These are phyloP conservation scores for Exutisphaerella laricina DNA, from an alignment of 2,329 filamentous ascomycete species.

Conservation along the genomic window DNA sequence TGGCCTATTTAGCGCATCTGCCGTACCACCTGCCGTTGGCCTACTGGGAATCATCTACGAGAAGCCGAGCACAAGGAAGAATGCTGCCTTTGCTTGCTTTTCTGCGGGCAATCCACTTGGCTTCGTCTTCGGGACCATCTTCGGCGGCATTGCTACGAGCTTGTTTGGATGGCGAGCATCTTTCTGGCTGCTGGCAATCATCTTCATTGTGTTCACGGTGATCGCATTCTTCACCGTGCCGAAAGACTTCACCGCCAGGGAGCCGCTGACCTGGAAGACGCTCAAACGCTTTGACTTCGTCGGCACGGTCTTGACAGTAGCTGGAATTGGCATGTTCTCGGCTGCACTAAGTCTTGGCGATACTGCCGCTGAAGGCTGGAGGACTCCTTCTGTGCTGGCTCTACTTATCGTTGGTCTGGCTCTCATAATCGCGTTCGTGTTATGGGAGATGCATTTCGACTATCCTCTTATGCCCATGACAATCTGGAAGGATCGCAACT, in stretches of 20 bases:
- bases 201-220: conserved; percentile 56
- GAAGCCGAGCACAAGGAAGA: conserved; percentile 58
- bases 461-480: conserved; percentile 49
- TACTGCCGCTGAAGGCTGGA: conserved; percentile 59
- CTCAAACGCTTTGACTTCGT: conserved; percentile 56
- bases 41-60: conserved; percentile 59
- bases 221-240: conserved; percentile 59
- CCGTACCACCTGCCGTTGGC: conserved; percentile 59
- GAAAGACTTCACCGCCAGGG: conserved; percentile 45
- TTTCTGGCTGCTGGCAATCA: conserved; percentile 58
- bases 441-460: conserved; percentile 54
- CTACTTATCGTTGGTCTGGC: conserved; percentile 56
- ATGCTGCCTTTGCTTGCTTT: conserved; percentile 60
- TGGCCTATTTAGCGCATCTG: conserved; percentile 59
- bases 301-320: conserved; percentile 55
- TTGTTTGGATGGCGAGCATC: conserved; percentile 59
- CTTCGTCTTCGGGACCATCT: conserved; percentile 54
- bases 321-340: conserved; percentile 61
- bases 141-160: conserved; percentile 57
- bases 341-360: conserved; percentile 52
- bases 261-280: conserved; percentile 41
- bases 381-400: conserved; percentile 55
- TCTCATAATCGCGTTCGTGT: conserved; percentile 52
- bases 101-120: conserved; percentile 54
- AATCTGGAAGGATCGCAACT: conserved; percentile 58